A percentile compares a stretch with the other conserved stretches of the same genome.
Evolutionary conservation across 176 grass and related monocot species (phyloP).

Genomic region (Oryza glumipatula): DNA sequence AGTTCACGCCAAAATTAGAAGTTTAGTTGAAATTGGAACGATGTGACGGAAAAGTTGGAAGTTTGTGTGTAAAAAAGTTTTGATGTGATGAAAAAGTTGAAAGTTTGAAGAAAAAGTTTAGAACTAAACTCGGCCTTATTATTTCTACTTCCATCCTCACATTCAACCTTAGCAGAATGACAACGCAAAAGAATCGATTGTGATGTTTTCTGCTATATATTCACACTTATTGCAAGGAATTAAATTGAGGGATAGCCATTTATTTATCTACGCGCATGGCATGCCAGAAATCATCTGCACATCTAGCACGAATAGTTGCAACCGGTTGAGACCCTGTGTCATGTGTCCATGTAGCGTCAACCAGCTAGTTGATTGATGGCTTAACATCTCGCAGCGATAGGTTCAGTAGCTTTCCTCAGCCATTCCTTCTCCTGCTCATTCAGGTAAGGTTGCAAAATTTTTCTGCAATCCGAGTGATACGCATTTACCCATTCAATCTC

Average conservation of each 20-base stretch:
- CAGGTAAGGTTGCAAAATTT: slow-evolving; percentile 61
- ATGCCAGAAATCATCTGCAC: no score
- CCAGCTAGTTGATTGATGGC: background rate
- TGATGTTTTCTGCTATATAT: background rate
- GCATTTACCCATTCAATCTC: slow-evolving; percentile 90
- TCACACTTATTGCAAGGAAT: slow-evolving; percentile 19
- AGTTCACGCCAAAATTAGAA: no score
- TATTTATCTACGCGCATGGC: slow-evolving; percentile 2
- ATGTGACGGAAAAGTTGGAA: no score
- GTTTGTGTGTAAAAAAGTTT: no score
- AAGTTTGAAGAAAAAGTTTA: no score
- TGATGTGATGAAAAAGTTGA: no score
- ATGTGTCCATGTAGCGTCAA: background rate
- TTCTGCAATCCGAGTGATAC: slow-evolving; percentile 68
- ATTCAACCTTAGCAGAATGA: background rate
- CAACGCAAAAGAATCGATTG: background rate
- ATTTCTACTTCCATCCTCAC: slow-evolving; percentile 14
- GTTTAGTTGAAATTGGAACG: no score
- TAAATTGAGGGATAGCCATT: background rate
- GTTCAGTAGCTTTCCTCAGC: slow-evolving; percentile 74
- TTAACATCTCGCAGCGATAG: slow-evolving; percentile 53
- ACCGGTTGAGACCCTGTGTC: no score
- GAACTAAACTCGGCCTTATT: no score
- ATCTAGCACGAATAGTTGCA: no score
- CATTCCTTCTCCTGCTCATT: slow-evolving; percentile 77